Percentiles rank a stretch among this genome's conserved stretches.
Conservation (phyloP, 116 monocot species). For the Dioscorea cayenensis region DNA sequence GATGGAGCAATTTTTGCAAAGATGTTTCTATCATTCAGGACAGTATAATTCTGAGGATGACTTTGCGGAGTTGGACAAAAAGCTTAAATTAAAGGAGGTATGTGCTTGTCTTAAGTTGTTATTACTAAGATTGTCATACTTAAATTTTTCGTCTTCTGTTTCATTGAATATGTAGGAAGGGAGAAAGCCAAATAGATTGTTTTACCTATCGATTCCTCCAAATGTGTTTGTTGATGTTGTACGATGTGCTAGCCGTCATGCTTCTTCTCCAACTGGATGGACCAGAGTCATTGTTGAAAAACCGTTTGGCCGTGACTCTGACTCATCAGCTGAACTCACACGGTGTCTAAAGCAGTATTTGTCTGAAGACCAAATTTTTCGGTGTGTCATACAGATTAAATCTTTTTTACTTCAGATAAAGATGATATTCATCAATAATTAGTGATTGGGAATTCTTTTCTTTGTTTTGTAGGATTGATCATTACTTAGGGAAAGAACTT, state of each 20-base stretch:
- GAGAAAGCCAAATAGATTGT: constrained; percentile 70
- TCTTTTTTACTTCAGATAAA: background rate
- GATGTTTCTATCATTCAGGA: constrained; percentile 96
- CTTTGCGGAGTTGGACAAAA: constrained; percentile 70
- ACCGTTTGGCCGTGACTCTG: constrained; percentile 81
- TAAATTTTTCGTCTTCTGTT: background rate
- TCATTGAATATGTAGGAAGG: constrained; percentile 36
- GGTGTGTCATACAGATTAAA: constrained; percentile 27
- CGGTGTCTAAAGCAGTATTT: constrained; percentile 70
- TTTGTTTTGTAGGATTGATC: constrained; percentile 62
- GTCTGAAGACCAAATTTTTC: constrained; percentile 88
- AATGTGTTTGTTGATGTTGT: constrained; percentile 88
- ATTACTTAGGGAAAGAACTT: constrained; percentile 96
- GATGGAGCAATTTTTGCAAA: constrained; percentile 84
- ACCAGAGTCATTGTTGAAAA: constrained; percentile 94
- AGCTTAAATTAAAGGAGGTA: constrained; percentile 86
- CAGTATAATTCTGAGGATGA: constrained; percentile 80
- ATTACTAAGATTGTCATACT: background rate
- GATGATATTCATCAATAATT: background rate
- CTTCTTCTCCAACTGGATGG: constrained; percentile 81
- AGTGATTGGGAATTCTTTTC: background rate
- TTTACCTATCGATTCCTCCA: constrained; percentile 88
- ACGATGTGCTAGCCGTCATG: constrained; percentile 67
- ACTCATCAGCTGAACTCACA: constrained; percentile 80
- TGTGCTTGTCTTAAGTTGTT: background rate